Percentiles rank a stretch among this genome's conserved stretches.
Conservation (phyloP, 495 filamentous ascomycete species). For the Xylaria nigripes region DNA sequence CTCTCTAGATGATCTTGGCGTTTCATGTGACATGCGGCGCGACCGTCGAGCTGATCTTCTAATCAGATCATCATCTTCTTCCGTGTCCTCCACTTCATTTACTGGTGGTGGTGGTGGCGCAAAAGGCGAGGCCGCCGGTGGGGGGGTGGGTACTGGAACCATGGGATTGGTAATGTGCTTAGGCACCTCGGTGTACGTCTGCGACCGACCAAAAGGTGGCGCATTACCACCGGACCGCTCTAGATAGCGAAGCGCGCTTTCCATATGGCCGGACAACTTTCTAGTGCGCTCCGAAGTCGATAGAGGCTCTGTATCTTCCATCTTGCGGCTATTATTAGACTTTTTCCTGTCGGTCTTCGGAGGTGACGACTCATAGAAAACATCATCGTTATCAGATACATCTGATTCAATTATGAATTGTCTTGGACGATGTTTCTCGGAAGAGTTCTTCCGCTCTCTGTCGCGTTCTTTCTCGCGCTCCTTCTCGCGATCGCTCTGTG, state of each 20-base stretch:
- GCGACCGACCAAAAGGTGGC: slow-evolving; percentile 17
- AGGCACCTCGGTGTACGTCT: slow-evolving; percentile 21
- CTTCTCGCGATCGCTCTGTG: slow-evolving; percentile 26
- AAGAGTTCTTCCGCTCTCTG: slow-evolving; percentile 15
- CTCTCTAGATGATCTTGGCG: slow-evolving; percentile 29
- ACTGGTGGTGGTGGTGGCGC: slow-evolving; percentile 18
- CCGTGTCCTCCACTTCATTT: slow-evolving; percentile 8
- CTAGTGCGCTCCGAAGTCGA: slow-evolving; percentile 18
- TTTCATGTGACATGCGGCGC: slow-evolving; percentile 36
- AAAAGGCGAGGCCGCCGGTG: slow-evolving; percentile 18
- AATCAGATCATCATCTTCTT: slow-evolving; percentile 20
- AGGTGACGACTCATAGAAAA: slow-evolving; percentile 10
- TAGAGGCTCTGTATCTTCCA: slow-evolving; percentile 18
- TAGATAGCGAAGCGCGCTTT: slow-evolving; percentile 23
- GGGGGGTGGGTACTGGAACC: slow-evolving; percentile 28
- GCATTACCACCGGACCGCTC: slow-evolving; percentile 19
- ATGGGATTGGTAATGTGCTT: slow-evolving; percentile 26
- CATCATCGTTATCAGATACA: slow-evolving; percentile 23
- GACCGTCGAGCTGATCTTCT: slow-evolving; percentile 27
- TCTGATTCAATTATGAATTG: slow-evolving; percentile 26
- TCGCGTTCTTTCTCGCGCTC: slow-evolving; percentile 23
- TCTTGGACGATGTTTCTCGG: slow-evolving; percentile 30
- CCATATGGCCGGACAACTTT: slow-evolving; percentile 20
- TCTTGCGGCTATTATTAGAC: slow-evolving; percentile 32
- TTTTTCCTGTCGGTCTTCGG: slow-evolving; percentile 35